phyloP scores from a whole-genome alignment of 108 stramenopile genomes.

The Pseudonitzschia delicatissima region DNA sequence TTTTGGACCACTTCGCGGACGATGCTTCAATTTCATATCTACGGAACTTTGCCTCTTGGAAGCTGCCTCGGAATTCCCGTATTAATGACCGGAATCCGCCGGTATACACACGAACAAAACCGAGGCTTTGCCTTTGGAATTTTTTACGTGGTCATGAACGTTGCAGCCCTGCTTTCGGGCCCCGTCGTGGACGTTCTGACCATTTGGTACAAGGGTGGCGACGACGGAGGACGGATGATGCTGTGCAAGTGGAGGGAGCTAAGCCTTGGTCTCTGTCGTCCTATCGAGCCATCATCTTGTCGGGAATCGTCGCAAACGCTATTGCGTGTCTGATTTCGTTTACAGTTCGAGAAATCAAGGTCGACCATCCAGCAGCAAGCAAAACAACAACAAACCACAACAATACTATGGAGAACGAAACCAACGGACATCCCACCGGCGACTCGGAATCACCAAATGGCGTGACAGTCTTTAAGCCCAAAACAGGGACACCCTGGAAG shows the following conservation, averaged over 20 bases:
- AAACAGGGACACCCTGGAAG: slow-evolving; percentile 41
- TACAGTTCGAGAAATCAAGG: slow-evolving; percentile 67
- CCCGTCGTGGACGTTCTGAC: slow-evolving; percentile 71
- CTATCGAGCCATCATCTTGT: slow-evolving; percentile 66
- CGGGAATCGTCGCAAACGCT: slow-evolving; percentile 60
- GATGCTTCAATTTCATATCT: slow-evolving; percentile 38
- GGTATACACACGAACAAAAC: slow-evolving; percentile 56
- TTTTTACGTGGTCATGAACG: slow-evolving; percentile 82
- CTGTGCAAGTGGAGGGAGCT: slow-evolving; percentile 9
- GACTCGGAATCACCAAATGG: neutral
- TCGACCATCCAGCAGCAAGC: slow-evolving; percentile 25
- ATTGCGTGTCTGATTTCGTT: slow-evolving; percentile 50
- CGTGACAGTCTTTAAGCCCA: slow-evolving; percentile 50
- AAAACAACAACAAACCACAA: slow-evolving; percentile 11
- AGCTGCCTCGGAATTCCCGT: slow-evolving; percentile 76
- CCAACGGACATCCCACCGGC: neutral
- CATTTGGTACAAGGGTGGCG: slow-evolving; percentile 31
- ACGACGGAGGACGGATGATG: slow-evolving; percentile 3
- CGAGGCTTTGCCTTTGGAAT: slow-evolving; percentile 85
- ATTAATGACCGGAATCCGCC: slow-evolving; percentile 57
- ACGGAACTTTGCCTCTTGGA: slow-evolving; percentile 44
- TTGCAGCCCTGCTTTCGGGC: slow-evolving; percentile 73
- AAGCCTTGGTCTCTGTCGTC: slow-evolving; percentile 49
- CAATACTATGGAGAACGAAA: neutral
- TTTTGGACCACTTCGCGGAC: slow-evolving; percentile 40